These are phyloP conservation scores for Punctularia strigosozonata DNA, from an alignment of 768 basidiomycete species.

Conservation along the genomic window DNA sequence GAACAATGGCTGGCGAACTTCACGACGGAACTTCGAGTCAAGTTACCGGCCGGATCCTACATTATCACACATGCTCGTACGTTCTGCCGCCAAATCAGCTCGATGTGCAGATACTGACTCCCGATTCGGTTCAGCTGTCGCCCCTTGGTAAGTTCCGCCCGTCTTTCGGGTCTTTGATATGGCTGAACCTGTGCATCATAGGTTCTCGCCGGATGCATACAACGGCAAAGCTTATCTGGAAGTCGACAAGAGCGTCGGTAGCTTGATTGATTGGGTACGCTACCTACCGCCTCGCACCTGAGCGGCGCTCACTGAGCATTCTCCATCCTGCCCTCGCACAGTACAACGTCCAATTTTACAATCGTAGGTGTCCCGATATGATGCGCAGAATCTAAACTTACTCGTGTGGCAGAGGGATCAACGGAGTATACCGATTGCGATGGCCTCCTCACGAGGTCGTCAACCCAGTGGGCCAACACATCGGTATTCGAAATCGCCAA, in stretches of 20 bases:
- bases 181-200: too few species aligned
- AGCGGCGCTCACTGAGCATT: constrained; percentile 9
- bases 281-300: constrained; percentile 3
- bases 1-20: constrained; percentile 43
- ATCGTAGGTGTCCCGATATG: constrained; percentile 11
- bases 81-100: constrained; percentile 9
- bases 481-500: constrained; percentile 40
- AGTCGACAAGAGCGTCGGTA: constrained; percentile 40
- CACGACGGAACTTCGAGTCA: constrained; percentile 35
- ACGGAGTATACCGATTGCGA: constrained; percentile 27
- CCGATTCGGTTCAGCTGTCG: constrained; percentile 21
- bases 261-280: constrained; percentile 48
- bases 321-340: neutral
- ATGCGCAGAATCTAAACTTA: neutral
- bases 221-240: constrained; percentile 39
- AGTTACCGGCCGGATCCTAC: constrained; percentile 35
- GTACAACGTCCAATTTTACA: constrained; percentile 28
- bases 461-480: constrained; percentile 28
- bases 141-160: too few species aligned
- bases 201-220: constrained; percentile 21
- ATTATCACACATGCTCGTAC: constrained; percentile 46
- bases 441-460: constrained; percentile 26
- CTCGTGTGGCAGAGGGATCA: constrained; percentile 18
- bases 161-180: too few species aligned
- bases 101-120: neutral